Base-by-base conservation (phyloP, 2,329 filamentous ascomycete genomes). In the Epichloe gansuensis region DNA sequence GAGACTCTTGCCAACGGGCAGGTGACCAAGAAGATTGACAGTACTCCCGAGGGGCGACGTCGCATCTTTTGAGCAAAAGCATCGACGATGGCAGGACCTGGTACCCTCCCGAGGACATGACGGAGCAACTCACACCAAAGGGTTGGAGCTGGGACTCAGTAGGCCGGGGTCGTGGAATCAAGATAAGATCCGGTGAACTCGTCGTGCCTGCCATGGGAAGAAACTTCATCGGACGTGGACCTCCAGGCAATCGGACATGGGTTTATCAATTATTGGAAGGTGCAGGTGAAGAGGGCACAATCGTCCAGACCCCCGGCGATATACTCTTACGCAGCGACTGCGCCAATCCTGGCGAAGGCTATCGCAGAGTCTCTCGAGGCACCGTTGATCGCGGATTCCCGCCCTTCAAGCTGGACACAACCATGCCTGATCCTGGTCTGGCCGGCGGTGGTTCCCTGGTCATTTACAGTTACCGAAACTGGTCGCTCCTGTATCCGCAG, bases 41-140 rank as follows among this genome's bases (percentile, higher is more conserved):
- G 39, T 7, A 57, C 55, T 7, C 60, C 58, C 58, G 57, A 56
- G 42, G 56, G 56, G 15, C 52, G 60, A n/a, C 59, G 60, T n/a
- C 60, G 60, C 44, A 38, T 62, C 17, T 61, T 54, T 52, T 62
- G 17, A 60, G 56, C n/a, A 41, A 50, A 31, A 61, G 59, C 59
- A 56, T 47, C 31, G 60, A 62, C 50, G 60, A 62, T 39, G 60
- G 60, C 48, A 52, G 56, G 31, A 61, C 57, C 23, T 62, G 60
- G 60, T 51, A 56, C 4, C 54, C 56, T 6, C 60, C 60, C 4
- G 52, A 52, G n/a, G 60, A 61, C 31, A 34, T 61, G 46, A 61
- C 60, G 13, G 54, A 55, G 25, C 45, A 53, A 31, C 55, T 61
- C 34, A 59, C 58, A 11, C 59, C 58, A 5, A 55, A 54, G 13